Base-by-base conservation (phyloP, 2,329 filamentous ascomycete genomes). In the Ceratocystis colombiana region DNA sequence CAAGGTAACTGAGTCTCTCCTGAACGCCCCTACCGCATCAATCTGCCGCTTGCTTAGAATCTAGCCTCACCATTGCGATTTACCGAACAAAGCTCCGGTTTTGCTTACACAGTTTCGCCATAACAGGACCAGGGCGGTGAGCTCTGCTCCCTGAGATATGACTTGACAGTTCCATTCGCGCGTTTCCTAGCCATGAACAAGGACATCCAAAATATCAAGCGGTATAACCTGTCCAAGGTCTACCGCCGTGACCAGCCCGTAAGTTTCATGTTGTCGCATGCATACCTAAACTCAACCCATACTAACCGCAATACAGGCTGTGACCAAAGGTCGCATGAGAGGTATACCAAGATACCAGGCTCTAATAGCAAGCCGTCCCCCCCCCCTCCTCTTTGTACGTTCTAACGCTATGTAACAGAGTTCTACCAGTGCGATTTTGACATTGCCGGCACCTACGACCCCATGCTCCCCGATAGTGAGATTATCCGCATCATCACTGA, bases 391-490 rank as follows among this genome's bases (percentile, higher is more conserved):
- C 37, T 41, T 2, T 2, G 37, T 15, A 41, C 20, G 25, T 22
- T 41, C 46, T 55, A 55, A 55, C n/a, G 28, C n/a, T 3, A 22
- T 25, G 28, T 20, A 64, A 10, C 62, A 68, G 93, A 96, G 77
- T 96, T 96, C 77, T 96, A 95, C 79, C 92, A 96, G 77, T 96
- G 92, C 78, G 93, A 97, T 77, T 95, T 96, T 73, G 92, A 96
- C 74, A 93, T 96, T 77, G 92, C 92, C 12, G 91, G 92, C 68
- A 80, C 79, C 53, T 65, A 90, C 78, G 93, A 96, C 74, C 77
- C 89, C 65, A 96, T 96, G 91, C 82, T 96, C 30, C 90, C 92
- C 66, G 93, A 96, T 73, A 89, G 91, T 46, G 92, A 96, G 77
- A 88, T 96, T 68, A 78, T 97, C 71, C 83, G 88, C 67, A 91